phyloP scores from a whole-genome alignment of 1,139 yeast genomes.

The Yamadazyma friedrichii region DNA sequence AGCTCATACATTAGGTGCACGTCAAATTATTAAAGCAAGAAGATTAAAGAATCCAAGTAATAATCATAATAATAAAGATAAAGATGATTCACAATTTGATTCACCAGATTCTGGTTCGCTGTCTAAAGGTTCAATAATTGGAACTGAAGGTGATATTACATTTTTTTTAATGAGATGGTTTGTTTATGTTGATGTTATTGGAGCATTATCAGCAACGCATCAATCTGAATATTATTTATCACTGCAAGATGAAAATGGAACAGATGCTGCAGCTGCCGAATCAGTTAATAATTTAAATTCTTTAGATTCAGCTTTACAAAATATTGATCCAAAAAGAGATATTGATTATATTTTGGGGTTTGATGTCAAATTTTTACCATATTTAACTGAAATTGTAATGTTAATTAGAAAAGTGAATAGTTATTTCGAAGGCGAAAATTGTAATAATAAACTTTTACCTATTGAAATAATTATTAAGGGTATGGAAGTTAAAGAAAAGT shows the following conservation, averaged over 20 bases:
- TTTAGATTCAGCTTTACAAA: slow-evolving; percentile 9
- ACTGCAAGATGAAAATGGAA: slow-evolving; percentile 15
- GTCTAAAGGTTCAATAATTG: slow-evolving; percentile 7
- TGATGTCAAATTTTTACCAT: slow-evolving; percentile 52
- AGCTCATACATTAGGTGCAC: slow-evolving; percentile 67
- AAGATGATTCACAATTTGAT: slow-evolving; percentile 7
- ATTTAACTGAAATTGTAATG: slow-evolving; percentile 45
- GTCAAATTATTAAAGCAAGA: slow-evolving; percentile 63
- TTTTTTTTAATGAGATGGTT: slow-evolving; percentile 71
- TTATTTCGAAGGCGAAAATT: slow-evolving; percentile 17
- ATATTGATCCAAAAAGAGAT: slow-evolving; percentile 34
- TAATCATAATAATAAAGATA: neutral
- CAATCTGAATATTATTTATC: slow-evolving; percentile 26
- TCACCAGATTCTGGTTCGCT: slow-evolving; percentile 13
- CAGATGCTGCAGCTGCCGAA: slow-evolving; percentile 15
- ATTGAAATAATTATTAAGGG: slow-evolving; percentile 41
- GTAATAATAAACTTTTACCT: slow-evolving; percentile 22
- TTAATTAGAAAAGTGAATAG: slow-evolving; percentile 42
- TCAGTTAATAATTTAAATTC: slow-evolving; percentile 16
- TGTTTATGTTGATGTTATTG: slow-evolving; percentile 68
- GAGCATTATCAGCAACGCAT: slow-evolving; percentile 49
- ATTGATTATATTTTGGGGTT: slow-evolving; percentile 62
- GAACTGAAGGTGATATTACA: slow-evolving; percentile 42
- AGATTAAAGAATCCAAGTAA: slow-evolving; percentile 17
- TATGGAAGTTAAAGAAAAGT: slow-evolving; percentile 42